Evolutionary conservation across 2,329 filamentous ascomycete species (phyloP).

Genomic region (Microsporum ferrugineum): DNA sequence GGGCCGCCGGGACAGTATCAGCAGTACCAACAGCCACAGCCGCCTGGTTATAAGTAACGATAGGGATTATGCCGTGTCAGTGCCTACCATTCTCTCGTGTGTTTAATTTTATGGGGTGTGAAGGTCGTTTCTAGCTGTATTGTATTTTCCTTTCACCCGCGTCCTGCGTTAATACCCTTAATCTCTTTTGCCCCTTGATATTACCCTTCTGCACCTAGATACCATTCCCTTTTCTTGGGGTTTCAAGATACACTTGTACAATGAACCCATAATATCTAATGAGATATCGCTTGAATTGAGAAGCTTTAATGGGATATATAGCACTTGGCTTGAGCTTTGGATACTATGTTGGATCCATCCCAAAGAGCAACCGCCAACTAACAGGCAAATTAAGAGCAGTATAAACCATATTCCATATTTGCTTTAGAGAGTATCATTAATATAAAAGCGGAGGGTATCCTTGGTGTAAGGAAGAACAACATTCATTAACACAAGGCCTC

Average conservation of each 20-base stretch:
- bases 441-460: neutral
- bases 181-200: neutral
- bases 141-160: neutral
- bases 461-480: neutral
- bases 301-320: neutral
- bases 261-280: neutral
- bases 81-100: neutral
- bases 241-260: neutral
- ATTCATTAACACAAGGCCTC: neutral
- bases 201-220: neutral
- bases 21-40: constrained; percentile 7
- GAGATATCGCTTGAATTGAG: neutral
- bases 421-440: constrained; percentile 3
- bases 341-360: neutral
- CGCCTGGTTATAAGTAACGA: constrained; percentile 9
- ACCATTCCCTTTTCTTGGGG: neutral
- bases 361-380: neutral
- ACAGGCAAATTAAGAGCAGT: neutral
- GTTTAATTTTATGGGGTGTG: neutral
- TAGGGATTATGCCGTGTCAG: neutral
- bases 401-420: constrained; percentile 1
- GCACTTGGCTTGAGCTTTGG: neutral
- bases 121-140: neutral
- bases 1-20: constrained; percentile 1
- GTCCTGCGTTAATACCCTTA: neutral